Conservation (phyloP, 2,329 filamentous ascomycete genomes). For the Fusarium subglutinans region DNA sequence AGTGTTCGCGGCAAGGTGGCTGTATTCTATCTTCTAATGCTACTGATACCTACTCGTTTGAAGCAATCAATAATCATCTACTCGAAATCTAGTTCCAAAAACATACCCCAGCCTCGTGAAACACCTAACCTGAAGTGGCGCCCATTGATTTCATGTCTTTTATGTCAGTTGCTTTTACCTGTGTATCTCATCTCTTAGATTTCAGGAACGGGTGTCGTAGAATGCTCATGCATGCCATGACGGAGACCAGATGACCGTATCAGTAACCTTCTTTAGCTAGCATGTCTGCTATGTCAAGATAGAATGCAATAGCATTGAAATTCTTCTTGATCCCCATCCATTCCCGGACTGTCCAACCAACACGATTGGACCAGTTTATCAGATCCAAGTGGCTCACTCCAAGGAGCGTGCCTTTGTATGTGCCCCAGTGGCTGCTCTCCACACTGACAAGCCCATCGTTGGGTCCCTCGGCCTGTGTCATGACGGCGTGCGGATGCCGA, state of each 20-base stretch:
- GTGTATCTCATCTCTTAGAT: not conserved
- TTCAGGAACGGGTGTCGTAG: not conserved
- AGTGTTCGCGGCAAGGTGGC: slow-evolving; percentile 44
- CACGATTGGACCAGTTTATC: slow-evolving; percentile 73
- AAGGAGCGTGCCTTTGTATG: slow-evolving; percentile 70
- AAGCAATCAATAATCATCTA: slow-evolving; percentile 31
- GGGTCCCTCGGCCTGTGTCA: slow-evolving; percentile 62
- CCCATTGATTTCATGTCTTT: not conserved
- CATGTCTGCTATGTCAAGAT: slow-evolving; percentile 74
- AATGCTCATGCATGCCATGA: not conserved
- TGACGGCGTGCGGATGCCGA: slow-evolving; percentile 60
- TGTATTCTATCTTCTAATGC: slow-evolving; percentile 48
- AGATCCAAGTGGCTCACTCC: slow-evolving; percentile 71
- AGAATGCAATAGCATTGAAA: slow-evolving; percentile 75
- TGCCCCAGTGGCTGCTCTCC: slow-evolving; percentile 68
- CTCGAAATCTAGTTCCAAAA: not conserved
- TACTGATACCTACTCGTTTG: slow-evolving; percentile 48
- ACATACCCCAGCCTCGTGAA: not conserved
- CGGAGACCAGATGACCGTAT: slow-evolving; percentile 2
- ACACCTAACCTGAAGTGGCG: not conserved
- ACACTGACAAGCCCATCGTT: slow-evolving; percentile 77
- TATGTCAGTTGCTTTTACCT: not conserved
- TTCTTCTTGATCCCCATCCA: slow-evolving; percentile 63
- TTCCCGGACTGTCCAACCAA: slow-evolving; percentile 63
- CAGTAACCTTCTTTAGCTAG: slow-evolving; percentile 70